Base-by-base conservation (phyloP, 2,329 filamentous ascomycete genomes). In the Trichoderma simmonsii region DNA sequence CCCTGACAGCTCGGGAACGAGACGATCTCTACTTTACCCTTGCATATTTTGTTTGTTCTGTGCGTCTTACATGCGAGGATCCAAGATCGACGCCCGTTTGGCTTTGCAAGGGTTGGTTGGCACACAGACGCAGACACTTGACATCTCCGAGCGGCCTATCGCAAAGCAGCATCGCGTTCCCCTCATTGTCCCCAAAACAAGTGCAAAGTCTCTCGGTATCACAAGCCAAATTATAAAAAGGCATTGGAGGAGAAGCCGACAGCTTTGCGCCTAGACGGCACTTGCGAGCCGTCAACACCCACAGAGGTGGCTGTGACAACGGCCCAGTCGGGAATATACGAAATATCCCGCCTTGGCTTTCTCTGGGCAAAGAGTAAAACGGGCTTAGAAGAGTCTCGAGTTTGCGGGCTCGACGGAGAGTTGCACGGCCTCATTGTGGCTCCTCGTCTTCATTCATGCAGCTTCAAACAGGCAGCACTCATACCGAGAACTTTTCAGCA, bases 401-500 rank as follows among this genome's bases (percentile, higher is more conserved):
- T 26, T 28, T 59, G 63, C 48, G 18, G 39, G 48, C 3, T 66
- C 64, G 24, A 28, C 66, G 66, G 66, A 51, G 56, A 48, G n/a
- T 61, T 70, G 21, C 26, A 61, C 67, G 67, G 67, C 67, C 28
- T 32, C 39, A 62, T 70, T 70, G 67, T 70, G 67, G 57, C 67
- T 62, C 67, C 57, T 62, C n/a, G 9, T 8, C 4, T 62, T 61
- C 6, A 54, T 21, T 30, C 32, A 67, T 54, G 67, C 30, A 48
- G 34, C 26, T 66, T 43, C 18, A 67, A 43, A 36, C 32, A 61
- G 48, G 21, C 62, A 56, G 14, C 56, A 26, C 65, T 59, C 65
- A 60, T 60, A 36, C 36, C 12, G 32, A 60, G 56, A 48, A 39
- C 65, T 56, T 36, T 36, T 59, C 51, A 39, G 32, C 51, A 57